phyloP scores from a whole-genome alignment of 2,329 filamentous ascomycete genomes.

The Fusarium sp. region DNA sequence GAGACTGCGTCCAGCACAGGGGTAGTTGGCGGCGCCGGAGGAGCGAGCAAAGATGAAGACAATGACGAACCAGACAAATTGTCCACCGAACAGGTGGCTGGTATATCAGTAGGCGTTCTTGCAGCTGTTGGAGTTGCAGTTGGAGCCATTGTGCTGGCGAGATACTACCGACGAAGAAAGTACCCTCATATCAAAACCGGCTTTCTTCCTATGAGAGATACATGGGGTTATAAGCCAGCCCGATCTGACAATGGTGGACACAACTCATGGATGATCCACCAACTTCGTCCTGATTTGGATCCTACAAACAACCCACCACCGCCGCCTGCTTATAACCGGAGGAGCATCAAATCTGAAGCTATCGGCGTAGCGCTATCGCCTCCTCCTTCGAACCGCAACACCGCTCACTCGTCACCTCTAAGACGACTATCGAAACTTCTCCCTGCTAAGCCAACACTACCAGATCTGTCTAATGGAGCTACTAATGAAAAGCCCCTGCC shows the following conservation, averaged over 20 bases:
- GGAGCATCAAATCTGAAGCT: slow-evolving; percentile 53
- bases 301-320: slow-evolving; percentile 39
- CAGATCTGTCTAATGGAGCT: slow-evolving; percentile 41
- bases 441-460: slow-evolving; percentile 62
- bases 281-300: slow-evolving; percentile 41
- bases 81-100: slow-evolving; percentile 64
- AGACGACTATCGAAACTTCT: slow-evolving; percentile 60
- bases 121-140: slow-evolving; percentile 64
- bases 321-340: slow-evolving; percentile 46
- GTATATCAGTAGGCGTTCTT: slow-evolving; percentile 68
- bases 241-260: slow-evolving; percentile 42
- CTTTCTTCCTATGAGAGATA: slow-evolving; percentile 56
- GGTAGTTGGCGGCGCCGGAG: slow-evolving; percentile 26
- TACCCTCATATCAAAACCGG: slow-evolving; percentile 55
- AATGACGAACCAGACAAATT: slow-evolving; percentile 41
- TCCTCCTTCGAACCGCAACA: slow-evolving; percentile 40
- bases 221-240: slow-evolving; percentile 53
- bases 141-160: slow-evolving; percentile 61
- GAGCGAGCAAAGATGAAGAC: slow-evolving; percentile 25
- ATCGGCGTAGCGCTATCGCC: slow-evolving; percentile 63
- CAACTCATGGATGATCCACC: slow-evolving; percentile 49
- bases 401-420: slow-evolving; percentile 40
- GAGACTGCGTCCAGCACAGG: slow-evolving; percentile 31
- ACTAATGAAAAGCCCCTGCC: slow-evolving; percentile 36
- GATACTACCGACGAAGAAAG: slow-evolving; percentile 57